Evolutionary conservation across 1,139 yeast species (phyloP).

Genomic region (Lodderomyces jiufengensis): DNA sequence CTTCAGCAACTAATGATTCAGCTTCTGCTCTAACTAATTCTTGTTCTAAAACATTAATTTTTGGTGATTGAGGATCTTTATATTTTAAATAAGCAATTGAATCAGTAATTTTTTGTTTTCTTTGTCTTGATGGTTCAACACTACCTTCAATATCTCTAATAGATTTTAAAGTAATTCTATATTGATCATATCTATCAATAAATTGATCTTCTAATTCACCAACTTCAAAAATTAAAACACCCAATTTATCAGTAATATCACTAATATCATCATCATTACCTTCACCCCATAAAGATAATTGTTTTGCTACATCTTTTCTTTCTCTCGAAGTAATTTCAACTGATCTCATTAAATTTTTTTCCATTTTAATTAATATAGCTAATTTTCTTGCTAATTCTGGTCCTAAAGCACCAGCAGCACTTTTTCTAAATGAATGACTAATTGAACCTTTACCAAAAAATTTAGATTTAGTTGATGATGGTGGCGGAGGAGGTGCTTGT

Average conservation of each 20-base stretch:
- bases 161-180: conserved; percentile 76
- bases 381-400: conserved; percentile 77
- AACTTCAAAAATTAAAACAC: conserved; percentile 75
- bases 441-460: conserved; percentile 74
- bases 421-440: conserved; percentile 63
- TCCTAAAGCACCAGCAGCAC: conserved; percentile 71
- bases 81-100: conserved; percentile 79
- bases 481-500: conserved; percentile 78
- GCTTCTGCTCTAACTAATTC: conserved; percentile 90
- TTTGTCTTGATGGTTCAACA: conserved; percentile 83
- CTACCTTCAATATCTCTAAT: conserved; percentile 84
- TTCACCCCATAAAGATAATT: conserved; percentile 82
- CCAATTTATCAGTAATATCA: conserved; percentile 82
- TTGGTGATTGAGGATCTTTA: conserved; percentile 82
- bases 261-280: conserved; percentile 80
- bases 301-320: conserved; percentile 80
- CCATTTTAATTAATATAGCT: conserved; percentile 75
- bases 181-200: conserved; percentile 82
- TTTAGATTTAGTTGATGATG: conserved; percentile 62
- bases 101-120: conserved; percentile 81
- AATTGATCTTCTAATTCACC: conserved; percentile 88
- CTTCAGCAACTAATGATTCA: conserved; percentile 86
- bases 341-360: conserved; percentile 76
- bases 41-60: conserved; percentile 78
- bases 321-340: conserved; percentile 75